phyloP scores from a whole-genome alignment of 1,284 basidiomycete species.

The Pholiota adiposa region DNA sequence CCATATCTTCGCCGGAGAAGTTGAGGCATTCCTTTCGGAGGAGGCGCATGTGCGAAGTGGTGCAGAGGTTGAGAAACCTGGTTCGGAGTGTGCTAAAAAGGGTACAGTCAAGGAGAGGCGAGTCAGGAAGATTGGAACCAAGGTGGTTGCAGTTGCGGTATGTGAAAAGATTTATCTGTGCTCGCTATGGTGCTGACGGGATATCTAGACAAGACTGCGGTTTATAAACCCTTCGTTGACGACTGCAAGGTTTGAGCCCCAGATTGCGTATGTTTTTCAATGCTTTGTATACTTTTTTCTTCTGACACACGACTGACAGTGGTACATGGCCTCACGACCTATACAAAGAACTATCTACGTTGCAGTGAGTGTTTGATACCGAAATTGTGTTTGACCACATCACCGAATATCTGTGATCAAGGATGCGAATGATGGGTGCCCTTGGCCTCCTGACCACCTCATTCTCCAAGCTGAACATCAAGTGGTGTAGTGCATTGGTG shows the following conservation, averaged over 20 bases:
- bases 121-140: slow-evolving; percentile 35
- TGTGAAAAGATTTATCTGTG: neutral
- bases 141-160: slow-evolving; percentile 37
- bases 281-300: too few species aligned
- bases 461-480: slow-evolving; percentile 41
- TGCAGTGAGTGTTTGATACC: slow-evolving; percentile 32
- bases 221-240: slow-evolving; percentile 37
- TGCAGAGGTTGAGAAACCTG: slow-evolving; percentile 28
- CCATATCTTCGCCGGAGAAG: slow-evolving; percentile 40
- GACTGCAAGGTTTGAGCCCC: slow-evolving; percentile 44
- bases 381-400: neutral
- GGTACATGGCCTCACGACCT: slow-evolving; percentile 43
- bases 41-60: slow-evolving; percentile 36
- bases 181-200: neutral
- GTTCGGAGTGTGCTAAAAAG: slow-evolving; percentile 3
- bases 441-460: slow-evolving; percentile 40
- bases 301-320: slow-evolving; percentile 22
- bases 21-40: slow-evolving; percentile 46
- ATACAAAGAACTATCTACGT: slow-evolving; percentile 34
- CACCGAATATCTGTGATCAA: slow-evolving; percentile 10
- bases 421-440: slow-evolving; percentile 33
- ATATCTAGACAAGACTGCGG: slow-evolving; percentile 36
- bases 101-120: slow-evolving; percentile 29
- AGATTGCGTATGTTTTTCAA: slow-evolving; percentile 36
- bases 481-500: slow-evolving; percentile 46